phyloP scores from a whole-genome alignment of 2,329 filamentous ascomycete genomes.

The Pseudodiploospora longispora region DNA sequence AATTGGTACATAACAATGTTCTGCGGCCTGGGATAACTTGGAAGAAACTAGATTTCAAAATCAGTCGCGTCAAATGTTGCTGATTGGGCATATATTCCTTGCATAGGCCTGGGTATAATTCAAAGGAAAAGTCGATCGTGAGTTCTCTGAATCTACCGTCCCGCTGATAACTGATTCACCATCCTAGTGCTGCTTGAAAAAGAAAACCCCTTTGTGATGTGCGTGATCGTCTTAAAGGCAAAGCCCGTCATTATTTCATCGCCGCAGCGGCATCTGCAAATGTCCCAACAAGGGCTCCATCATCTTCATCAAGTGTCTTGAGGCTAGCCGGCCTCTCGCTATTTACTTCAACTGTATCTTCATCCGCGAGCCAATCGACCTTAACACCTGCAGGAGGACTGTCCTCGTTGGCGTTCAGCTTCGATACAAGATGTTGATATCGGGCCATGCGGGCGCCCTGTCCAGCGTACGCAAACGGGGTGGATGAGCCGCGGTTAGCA shows the following conservation, averaged over 20 bases:
- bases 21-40: too few relatives aligned
- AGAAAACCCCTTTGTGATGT: too few relatives aligned
- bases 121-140: slow-evolving; percentile 1
- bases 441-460: slow-evolving; percentile 49
- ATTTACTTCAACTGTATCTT: slow-evolving; percentile 39
- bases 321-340: slow-evolving; percentile 26
- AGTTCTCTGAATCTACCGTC: slow-evolving; percentile 2
- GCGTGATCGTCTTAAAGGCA: too few relatives aligned
- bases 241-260: slow-evolving; percentile 27
- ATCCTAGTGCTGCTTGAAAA: too few relatives aligned
- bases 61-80: background rate
- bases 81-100: background rate
- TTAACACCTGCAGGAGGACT: slow-evolving; percentile 33
- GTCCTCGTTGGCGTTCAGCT: slow-evolving; percentile 41
- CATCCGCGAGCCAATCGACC: slow-evolving; percentile 49
- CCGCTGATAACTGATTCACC: slow-evolving; percentile 1
- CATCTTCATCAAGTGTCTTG: slow-evolving; percentile 26
- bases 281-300: slow-evolving; percentile 45
- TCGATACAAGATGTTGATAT: slow-evolving; percentile 55
- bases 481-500: slow-evolving; percentile 23
- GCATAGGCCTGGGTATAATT: slow-evolving; percentile 3
- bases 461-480: slow-evolving; percentile 40
- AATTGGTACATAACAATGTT: too few relatives aligned
- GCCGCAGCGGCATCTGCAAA: slow-evolving; percentile 52
- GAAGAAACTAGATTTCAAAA: too few relatives aligned